Percentiles rank a stretch among this genome's conserved stretches.
These are phyloP conservation scores for Cetradonia linearis DNA, from an alignment of 495 filamentous ascomycete species.

Conservation along the genomic window DNA sequence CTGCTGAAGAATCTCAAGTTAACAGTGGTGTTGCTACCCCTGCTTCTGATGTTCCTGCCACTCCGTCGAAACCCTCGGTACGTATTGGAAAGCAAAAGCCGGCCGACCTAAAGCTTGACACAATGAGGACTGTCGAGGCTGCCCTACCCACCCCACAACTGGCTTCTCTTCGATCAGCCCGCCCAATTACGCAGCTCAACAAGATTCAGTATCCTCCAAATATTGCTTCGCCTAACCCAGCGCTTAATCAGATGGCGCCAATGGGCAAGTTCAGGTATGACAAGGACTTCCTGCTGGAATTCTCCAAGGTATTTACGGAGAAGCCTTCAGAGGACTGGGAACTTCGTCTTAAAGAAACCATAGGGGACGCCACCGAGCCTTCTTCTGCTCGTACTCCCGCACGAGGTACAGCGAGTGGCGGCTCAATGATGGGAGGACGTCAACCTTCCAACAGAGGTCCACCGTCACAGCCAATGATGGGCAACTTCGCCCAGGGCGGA, in stretches of 20 bases:
- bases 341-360: constrained; percentile 66
- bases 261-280: constrained; percentile 89
- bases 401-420: constrained; percentile 50
- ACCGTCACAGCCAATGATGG: constrained; percentile 45
- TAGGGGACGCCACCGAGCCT: constrained; percentile 63
- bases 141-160: constrained; percentile 85
- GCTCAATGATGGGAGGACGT: constrained; percentile 42
- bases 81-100: constrained; percentile 59
- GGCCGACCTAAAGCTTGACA: constrained; percentile 71
- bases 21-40: constrained; percentile 49
- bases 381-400: constrained; percentile 56
- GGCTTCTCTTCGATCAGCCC: constrained; percentile 78
- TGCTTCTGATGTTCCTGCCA: constrained; percentile 45
- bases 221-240: constrained; percentile 79
- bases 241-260: constrained; percentile 65
- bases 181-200: constrained; percentile 63
- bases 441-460: constrained; percentile 37
- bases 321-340: constrained; percentile 91
- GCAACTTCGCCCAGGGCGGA: constrained; percentile 47
- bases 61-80: constrained; percentile 44
- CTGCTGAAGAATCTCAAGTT: constrained; percentile 33
- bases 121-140: constrained; percentile 71
- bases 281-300: constrained; percentile 92
- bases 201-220: constrained; percentile 64
- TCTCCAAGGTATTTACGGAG: constrained; percentile 87